Percentiles rank a stretch among this genome's conserved stretches.
phyloP scores from a whole-genome alignment of 768 basidiomycete species.

The Lentinula sp. region DNA sequence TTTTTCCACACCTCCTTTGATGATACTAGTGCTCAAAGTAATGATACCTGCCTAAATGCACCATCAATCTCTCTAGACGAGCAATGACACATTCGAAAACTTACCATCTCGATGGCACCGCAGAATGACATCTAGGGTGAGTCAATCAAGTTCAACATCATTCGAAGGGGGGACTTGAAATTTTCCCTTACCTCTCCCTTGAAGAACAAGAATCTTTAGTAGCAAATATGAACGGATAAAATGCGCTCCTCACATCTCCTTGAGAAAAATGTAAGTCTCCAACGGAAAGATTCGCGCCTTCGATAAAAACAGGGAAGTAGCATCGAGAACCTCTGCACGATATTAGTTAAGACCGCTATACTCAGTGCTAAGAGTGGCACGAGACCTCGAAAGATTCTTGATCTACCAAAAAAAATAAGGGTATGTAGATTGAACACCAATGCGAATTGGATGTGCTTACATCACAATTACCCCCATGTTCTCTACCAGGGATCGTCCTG shows the following conservation, averaged over 20 bases:
- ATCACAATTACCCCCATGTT: slow-evolving; percentile 77
- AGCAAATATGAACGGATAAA: not conserved
- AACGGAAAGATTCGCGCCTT: slow-evolving; percentile 71
- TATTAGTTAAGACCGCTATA: not conserved
- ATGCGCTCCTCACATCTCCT: slow-evolving; percentile 44
- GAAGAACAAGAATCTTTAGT: not conserved
- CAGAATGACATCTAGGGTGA: slow-evolving; percentile 58
- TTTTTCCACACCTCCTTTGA: slow-evolving; percentile 70
- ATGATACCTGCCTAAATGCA: slow-evolving; percentile 56
- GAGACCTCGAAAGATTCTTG: slow-evolving; percentile 63
- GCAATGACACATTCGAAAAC: not conserved
- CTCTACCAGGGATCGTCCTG: slow-evolving; percentile 69
- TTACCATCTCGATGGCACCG: slow-evolving; percentile 73
- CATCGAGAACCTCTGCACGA: slow-evolving; percentile 52
- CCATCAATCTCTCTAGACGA: not conserved
- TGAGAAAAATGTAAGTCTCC: slow-evolving; percentile 80
- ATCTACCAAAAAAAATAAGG: slow-evolving; percentile 35
- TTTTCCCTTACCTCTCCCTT: slow-evolving; percentile 48
- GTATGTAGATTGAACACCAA: not conserved
- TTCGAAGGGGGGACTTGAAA: not conserved
- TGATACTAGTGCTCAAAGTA: slow-evolving; percentile 65
- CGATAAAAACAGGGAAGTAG: slow-evolving; percentile 73
- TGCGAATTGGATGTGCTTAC: slow-evolving; percentile 24
- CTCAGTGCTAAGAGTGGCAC: not conserved
- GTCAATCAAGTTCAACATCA: not conserved